Percentiles rank a stretch among this genome's conserved stretches.
These are phyloP conservation scores for Grigorovia jiainica DNA, from an alignment of 805 yeast genomes.

Conservation along the genomic window DNA sequence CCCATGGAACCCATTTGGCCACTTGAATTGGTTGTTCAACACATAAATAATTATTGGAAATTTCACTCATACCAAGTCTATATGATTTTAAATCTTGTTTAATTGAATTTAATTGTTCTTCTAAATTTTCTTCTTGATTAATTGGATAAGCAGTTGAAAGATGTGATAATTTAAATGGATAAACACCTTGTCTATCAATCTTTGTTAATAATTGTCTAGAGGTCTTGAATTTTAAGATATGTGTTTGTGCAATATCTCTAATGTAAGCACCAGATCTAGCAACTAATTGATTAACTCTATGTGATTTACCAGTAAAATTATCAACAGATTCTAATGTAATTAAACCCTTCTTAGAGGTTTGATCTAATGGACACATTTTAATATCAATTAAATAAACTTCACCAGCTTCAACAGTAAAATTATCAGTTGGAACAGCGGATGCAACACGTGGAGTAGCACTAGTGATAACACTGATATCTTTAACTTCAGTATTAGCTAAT, in stretches of 20 bases:
- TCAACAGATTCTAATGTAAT: conserved; percentile 61
- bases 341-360: conserved; percentile 50
- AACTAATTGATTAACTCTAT: conserved; percentile 40
- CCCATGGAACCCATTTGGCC: conserved; percentile 66
- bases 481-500: conserved; percentile 26
- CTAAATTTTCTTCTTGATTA: conserved; percentile 28
- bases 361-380: conserved; percentile 59
- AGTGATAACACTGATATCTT: conserved; percentile 35
- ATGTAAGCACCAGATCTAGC: conserved; percentile 65
- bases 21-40: conserved; percentile 63
- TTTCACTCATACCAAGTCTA: conserved; percentile 72
- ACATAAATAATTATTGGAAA: conserved; percentile 68
- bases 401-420: conserved; percentile 63
- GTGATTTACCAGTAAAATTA: conserved; percentile 52
- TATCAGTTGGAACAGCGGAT: conserved; percentile 68
- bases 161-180: conserved; percentile 81
- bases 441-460: conserved; percentile 28
- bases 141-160: conserved; percentile 55
- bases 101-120: conserved; percentile 33
- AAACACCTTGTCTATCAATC: conserved; percentile 75
- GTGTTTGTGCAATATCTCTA: conserved; percentile 78
- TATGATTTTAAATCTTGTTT: conserved; percentile 49
- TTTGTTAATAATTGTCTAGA: conserved; percentile 61
- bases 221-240: conserved; percentile 65
- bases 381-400: conserved; percentile 84